These are phyloP conservation scores for Lignosus rhinocerotis DNA, from an alignment of 1,284 basidiomycete species.

Conservation along the genomic window DNA sequence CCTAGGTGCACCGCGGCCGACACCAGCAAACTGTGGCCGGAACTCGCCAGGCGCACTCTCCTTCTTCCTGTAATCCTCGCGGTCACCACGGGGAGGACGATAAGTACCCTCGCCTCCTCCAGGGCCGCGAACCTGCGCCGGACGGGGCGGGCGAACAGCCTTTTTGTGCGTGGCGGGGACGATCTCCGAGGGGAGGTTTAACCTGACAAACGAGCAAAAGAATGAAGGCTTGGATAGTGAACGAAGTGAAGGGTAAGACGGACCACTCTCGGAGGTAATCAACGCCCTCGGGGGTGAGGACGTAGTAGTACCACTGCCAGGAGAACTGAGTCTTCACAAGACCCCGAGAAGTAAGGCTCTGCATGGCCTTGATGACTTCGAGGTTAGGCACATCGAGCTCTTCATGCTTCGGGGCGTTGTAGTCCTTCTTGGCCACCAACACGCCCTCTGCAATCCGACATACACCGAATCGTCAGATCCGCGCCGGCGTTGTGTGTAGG, in stretches of 20 bases:
- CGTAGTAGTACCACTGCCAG: conserved; percentile 96
- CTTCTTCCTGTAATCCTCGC: conserved; percentile 90
- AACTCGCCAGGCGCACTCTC: conserved; percentile 78
- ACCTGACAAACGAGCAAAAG: conserved; percentile 45
- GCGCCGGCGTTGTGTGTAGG: neutral
- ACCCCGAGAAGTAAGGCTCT: conserved; percentile 94
- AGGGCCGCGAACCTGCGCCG: conserved; percentile 64
- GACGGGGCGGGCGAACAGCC: conserved; percentile 75
- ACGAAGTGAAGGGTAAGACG: conserved; percentile 32
- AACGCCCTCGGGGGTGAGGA: conserved; percentile 91
- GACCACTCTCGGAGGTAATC: conserved; percentile 94
- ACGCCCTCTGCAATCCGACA: conserved; percentile 79
- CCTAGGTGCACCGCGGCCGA: conserved; percentile 83
- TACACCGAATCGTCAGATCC: conserved; percentile 1
- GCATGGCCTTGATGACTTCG: conserved; percentile 98
- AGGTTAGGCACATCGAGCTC: conserved; percentile 97
- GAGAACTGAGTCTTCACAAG: conserved; percentile 98
- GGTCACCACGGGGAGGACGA: conserved; percentile 84
- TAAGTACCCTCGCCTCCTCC: conserved; percentile 75
- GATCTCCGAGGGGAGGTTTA: conserved; percentile 91
- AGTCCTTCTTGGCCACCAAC: conserved; percentile 99
- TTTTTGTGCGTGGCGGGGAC: conserved; percentile 97
- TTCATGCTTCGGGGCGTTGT: conserved; percentile 95
- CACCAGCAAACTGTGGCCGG: conserved; percentile 82
- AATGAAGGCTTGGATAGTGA: neutral